Evolutionary conservation across 129 eudicot genomes (phyloP).

Genomic region (Centaurea solstitialis): DNA sequence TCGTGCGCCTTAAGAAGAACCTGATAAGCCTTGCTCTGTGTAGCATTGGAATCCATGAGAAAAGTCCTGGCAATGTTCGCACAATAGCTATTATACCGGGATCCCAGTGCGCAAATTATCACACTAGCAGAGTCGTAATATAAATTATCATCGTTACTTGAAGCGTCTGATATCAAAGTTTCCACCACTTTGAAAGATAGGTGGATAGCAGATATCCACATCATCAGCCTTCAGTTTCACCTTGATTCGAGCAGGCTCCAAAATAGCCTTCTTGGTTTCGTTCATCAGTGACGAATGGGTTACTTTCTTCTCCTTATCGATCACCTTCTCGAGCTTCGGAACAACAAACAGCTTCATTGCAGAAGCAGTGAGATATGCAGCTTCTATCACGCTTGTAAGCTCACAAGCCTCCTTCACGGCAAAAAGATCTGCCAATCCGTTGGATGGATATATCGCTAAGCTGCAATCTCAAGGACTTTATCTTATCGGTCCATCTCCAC

Average conservation of each 20-base stretch:
- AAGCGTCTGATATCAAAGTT: constrained; percentile 62
- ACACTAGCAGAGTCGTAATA: constrained; percentile 64
- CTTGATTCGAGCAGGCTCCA: constrained; percentile 23
- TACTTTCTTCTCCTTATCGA: constrained; percentile 64
- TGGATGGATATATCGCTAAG: constrained; percentile 32
- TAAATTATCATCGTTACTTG: constrained; percentile 55
- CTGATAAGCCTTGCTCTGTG: constrained; percentile 50
- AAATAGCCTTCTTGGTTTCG: constrained; percentile 58
- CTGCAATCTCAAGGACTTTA: constrained; percentile 32
- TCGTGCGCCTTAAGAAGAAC: constrained; percentile 63
- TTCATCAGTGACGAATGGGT: constrained; percentile 58
- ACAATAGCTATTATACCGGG: constrained; percentile 62
- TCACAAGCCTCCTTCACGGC: constrained; percentile 56
- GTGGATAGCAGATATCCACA: neutral
- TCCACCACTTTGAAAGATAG: constrained; percentile 74
- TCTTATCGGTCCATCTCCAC: constrained; percentile 49
- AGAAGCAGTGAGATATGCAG: constrained; percentile 54
- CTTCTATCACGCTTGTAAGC: constrained; percentile 51
- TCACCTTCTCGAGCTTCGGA: constrained; percentile 45
- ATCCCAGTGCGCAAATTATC: constrained; percentile 63
- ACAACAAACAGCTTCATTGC: constrained; percentile 54
- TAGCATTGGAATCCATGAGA: constrained; percentile 46
- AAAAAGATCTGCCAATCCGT: constrained; percentile 57
- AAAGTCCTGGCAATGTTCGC: constrained; percentile 63
- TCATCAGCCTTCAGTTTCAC: constrained; percentile 45